These are phyloP conservation scores for Plasmodium fragile DNA, from an alignment of 169 alveolate genomes.

Conservation along the genomic window DNA sequence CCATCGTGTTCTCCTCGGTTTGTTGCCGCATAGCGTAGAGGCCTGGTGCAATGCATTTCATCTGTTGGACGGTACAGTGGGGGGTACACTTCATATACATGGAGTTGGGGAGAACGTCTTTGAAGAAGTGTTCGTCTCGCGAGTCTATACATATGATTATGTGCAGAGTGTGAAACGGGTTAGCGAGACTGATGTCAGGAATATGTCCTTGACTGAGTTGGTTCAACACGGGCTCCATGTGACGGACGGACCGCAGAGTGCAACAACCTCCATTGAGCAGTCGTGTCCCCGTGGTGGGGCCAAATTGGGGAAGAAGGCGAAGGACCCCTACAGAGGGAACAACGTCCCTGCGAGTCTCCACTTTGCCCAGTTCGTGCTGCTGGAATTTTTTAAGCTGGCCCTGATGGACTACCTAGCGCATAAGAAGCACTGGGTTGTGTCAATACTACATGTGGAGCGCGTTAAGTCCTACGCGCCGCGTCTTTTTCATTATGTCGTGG, in stretches of 20 bases:
- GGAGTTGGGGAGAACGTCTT: slow-evolving; percentile 26
- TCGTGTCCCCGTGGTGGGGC: not conserved
- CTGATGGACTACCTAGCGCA: slow-evolving; percentile 8
- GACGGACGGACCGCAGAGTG: not conserved
- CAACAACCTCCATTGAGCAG: not conserved
- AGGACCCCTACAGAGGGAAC: not conserved
- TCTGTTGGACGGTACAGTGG: slow-evolving; percentile 68
- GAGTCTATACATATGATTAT: slow-evolving; percentile 17
- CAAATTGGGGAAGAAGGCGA: not conserved
- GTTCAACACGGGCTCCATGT: not conserved
- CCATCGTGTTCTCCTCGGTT: slow-evolving; percentile 81
- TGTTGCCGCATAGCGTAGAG: slow-evolving; percentile 79
- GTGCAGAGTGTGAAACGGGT: not conserved
- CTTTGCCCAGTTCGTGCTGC: slow-evolving; percentile 44
- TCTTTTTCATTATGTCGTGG: slow-evolving; percentile 80
- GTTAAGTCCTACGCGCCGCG: slow-evolving; percentile 83
- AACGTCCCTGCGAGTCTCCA: slow-evolving; percentile 14
- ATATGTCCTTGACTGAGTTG: not conserved
- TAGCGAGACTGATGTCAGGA: not conserved
- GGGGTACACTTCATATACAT: slow-evolving; percentile 85
- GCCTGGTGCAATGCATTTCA: slow-evolving; percentile 85
- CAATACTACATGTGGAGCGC: slow-evolving; percentile 69
- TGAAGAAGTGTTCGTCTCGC: not conserved
- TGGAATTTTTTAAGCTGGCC: slow-evolving; percentile 45
- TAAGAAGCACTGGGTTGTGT: slow-evolving; percentile 36